phyloP scores from a whole-genome alignment of 805 yeast species.

The Saccharomycopsis vini region DNA sequence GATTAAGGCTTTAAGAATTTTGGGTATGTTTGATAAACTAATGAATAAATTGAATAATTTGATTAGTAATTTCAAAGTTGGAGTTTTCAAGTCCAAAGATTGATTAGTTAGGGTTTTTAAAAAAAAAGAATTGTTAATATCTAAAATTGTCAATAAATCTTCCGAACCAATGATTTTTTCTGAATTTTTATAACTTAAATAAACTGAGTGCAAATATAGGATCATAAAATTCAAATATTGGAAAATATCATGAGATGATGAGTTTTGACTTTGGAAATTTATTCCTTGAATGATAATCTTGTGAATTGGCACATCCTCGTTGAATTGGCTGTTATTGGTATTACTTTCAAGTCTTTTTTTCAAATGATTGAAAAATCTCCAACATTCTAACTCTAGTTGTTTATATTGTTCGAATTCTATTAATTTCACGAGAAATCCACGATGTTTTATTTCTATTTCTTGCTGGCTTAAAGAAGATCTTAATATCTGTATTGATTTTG shows the following conservation, averaged over 20 bases:
- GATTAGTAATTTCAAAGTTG: not conserved
- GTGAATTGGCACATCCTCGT: conserved; percentile 1
- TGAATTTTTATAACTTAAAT: conserved; percentile 6
- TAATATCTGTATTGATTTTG: not conserved
- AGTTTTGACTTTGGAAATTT: not conserved
- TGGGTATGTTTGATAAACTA: not conserved
- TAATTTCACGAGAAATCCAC: conserved; percentile 3
- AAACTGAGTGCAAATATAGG: conserved; percentile 10
- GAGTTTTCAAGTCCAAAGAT: not conserved
- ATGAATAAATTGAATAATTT: conserved; percentile 1
- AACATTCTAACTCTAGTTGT: conserved; percentile 1
- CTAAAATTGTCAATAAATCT: conserved; percentile 1
- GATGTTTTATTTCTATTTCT: not conserved
- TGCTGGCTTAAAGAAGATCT: not conserved
- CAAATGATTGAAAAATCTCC: conserved; percentile 2
- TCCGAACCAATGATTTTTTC: conserved; percentile 9
- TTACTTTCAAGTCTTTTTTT: not conserved
- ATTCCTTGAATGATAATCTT: conserved; percentile 4
- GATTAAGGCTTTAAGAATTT: conserved; percentile 1
- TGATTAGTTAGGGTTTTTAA: not conserved
- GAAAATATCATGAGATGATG: not conserved
- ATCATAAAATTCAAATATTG: conserved; percentile 12
- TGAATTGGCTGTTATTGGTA: not conserved
- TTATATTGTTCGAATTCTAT: conserved; percentile 4
- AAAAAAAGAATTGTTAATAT: not conserved